Evolutionary conservation across 345 rosid genomes (phyloP), one percentile per base, ranked within the genome.

Genomic region (Brassica carinata): DNA sequence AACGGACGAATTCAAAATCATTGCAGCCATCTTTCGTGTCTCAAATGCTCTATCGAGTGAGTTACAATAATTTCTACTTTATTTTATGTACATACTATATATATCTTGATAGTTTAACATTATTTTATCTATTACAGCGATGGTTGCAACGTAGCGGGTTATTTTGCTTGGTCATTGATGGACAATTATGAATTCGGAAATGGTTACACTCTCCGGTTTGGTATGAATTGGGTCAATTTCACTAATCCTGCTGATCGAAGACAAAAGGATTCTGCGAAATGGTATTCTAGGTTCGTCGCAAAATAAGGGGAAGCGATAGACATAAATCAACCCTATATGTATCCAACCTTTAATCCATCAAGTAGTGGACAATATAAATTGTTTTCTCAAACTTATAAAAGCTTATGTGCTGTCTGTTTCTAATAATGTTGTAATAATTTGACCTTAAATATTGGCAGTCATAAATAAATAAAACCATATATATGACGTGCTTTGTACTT

Each of bases 1-100:
- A 55, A 59, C 4, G 68, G 59, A 72, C 23, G 80, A 23, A 81
- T 81, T 64, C 67, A 71, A 11, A 27, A 27, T 5, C 80, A 76
- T 57, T 65, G 72, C 71, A 71, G 77, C 34, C 84, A 81, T 71
- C 80, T 81, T 59, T 69, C 79, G 2, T 80, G 74, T 69, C 75
- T 80, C 72, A 69, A 69, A 64, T 69, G 76, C 18, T 8, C 73
- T n/a, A 69, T 80, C 10, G 48, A 17, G 76, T 81, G 68, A 75
- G 83, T 65, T 55, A 45, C 48, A 31, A 2, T 10, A 18, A 29
- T 7, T 51, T 5, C 1, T 14, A 7, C 40, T 33, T 23, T 55
- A 8, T 14, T 5, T 48, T 0, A 31, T 64, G 5, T 45, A 64
- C 5, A 34, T 68, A n/a, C 38, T 33, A 33, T 5, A 33, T 33